A percentile compares a stretch with the other conserved stretches of the same genome.
phyloP scores from a whole-genome alignment of 2,329 filamentous ascomycete genomes.

The Ascochyta clinopodiicola region DNA sequence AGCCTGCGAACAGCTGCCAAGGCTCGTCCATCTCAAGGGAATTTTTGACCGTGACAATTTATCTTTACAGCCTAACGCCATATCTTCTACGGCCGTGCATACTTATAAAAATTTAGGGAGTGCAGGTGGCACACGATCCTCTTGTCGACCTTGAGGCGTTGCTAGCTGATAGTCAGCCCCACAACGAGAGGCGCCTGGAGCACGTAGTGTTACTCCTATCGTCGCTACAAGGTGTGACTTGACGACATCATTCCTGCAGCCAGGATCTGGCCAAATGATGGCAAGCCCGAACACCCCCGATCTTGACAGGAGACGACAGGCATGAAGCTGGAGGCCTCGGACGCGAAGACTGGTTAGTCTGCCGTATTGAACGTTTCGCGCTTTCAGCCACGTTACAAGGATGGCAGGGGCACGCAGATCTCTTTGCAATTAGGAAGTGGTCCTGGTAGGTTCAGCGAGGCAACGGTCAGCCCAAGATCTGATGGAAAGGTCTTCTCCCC shows the following conservation, averaged over 20 bases:
- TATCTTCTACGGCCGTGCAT: slow-evolving; percentile 35
- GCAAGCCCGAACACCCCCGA: not conserved
- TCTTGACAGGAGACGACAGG: not conserved
- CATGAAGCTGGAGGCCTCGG: slow-evolving; percentile 7
- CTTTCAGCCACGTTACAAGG: slow-evolving; percentile 43
- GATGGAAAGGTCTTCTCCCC: slow-evolving; percentile 38
- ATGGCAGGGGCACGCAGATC: slow-evolving; percentile 36
- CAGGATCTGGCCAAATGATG: slow-evolving; percentile 8
- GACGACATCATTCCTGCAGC: slow-evolving; percentile 18
- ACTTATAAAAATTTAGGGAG: slow-evolving; percentile 25
- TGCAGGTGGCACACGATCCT: slow-evolving; percentile 30
- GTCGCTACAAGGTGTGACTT: slow-evolving; percentile 28
- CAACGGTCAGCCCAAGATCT: slow-evolving; percentile 41
- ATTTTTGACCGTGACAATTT: slow-evolving; percentile 17
- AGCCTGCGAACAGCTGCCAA: slow-evolving; percentile 30
- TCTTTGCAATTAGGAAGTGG: slow-evolving; percentile 33
- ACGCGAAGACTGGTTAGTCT: not conserved
- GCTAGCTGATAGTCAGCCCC: slow-evolving; percentile 37
- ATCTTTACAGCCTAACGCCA: slow-evolving; percentile 41
- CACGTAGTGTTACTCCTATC: slow-evolving; percentile 25
- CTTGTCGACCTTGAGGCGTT: slow-evolving; percentile 27
- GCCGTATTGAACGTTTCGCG: slow-evolving; percentile 37
- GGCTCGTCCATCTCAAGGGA: slow-evolving; percentile 27
- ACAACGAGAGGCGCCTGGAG: slow-evolving; percentile 30
- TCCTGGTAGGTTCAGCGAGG: slow-evolving; percentile 28